Evolutionary conservation across 805 yeast genomes (phyloP).

Genomic region (Kuraishia piskuri): DNA sequence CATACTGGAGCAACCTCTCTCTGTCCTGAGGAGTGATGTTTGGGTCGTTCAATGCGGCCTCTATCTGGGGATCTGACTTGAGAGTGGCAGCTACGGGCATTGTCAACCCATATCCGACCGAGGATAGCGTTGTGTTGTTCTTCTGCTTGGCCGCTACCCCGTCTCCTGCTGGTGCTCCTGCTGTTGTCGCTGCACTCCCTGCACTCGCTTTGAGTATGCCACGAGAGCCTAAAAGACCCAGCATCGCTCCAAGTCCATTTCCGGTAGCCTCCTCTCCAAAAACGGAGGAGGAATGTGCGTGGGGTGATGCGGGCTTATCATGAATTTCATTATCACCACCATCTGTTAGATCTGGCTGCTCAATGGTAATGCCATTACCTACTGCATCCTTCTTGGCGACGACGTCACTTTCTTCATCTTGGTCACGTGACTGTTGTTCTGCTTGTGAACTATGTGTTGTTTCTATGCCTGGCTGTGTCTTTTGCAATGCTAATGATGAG

Average conservation of each 20-base stretch:
- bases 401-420: not conserved
- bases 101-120: not conserved
- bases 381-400: not conserved
- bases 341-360: not conserved
- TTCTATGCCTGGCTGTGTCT: not conserved
- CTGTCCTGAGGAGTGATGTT: constrained; percentile 1
- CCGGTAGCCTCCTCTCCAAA: not conserved
- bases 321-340: too few species aligned
- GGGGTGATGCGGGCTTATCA: not conserved
- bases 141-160: too few species aligned
- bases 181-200: not conserved
- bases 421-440: not conserved
- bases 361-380: not conserved
- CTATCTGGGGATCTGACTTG: not conserved
- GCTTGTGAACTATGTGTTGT: too few species aligned
- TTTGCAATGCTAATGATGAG: not conserved
- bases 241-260: not conserved
- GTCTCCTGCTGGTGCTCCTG: too few species aligned
- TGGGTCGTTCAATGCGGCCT: not conserved
- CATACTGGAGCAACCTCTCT: constrained; percentile 2
- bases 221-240: not conserved
- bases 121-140: too few species aligned
- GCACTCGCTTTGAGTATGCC: not conserved
- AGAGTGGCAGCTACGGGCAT: not conserved
- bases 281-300: not conserved